These are phyloP conservation scores for Pyrenula massariospora DNA, from an alignment of 495 filamentous ascomycete species.

Conservation along the genomic window DNA sequence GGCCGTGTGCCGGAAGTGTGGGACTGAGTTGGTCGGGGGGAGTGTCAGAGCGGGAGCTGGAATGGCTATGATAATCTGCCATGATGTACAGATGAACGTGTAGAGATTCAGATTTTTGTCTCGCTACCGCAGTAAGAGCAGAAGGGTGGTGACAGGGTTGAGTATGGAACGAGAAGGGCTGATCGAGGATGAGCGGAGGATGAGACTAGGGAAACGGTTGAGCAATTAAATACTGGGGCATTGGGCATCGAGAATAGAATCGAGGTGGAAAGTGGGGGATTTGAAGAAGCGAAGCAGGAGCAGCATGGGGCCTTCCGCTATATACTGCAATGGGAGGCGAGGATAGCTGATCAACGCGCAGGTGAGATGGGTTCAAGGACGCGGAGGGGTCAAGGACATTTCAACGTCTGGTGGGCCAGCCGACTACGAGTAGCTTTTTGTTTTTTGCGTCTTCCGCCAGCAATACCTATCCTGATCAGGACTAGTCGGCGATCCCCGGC, in stretches of 20 bases:
- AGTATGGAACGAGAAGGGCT: no score
- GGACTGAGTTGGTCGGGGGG: not conserved
- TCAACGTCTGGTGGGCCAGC: no score
- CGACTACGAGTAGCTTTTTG: not conserved
- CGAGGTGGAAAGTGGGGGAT: no score
- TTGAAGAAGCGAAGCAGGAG: no score
- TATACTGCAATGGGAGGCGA: no score
- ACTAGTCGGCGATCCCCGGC: no score
- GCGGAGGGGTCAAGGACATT: no score
- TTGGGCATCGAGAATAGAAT: no score
- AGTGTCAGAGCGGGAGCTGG: not conserved
- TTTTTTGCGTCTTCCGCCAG: not conserved
- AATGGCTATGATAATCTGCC: not conserved
- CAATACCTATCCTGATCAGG: not conserved
- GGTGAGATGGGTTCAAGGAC: no score
- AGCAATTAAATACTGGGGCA: no score
- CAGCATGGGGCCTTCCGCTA: no score
- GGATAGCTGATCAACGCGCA: no score
- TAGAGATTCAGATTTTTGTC: not conserved
- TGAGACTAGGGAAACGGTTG: not conserved
- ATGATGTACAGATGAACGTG: not conserved
- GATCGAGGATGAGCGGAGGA: not conserved
- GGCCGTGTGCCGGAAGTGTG: not conserved
- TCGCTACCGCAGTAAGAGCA: not conserved
- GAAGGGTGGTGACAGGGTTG: not conserved